phyloP scores from a whole-genome alignment of 352 stramenopile genomes.

The Peronospora destructor region DNA sequence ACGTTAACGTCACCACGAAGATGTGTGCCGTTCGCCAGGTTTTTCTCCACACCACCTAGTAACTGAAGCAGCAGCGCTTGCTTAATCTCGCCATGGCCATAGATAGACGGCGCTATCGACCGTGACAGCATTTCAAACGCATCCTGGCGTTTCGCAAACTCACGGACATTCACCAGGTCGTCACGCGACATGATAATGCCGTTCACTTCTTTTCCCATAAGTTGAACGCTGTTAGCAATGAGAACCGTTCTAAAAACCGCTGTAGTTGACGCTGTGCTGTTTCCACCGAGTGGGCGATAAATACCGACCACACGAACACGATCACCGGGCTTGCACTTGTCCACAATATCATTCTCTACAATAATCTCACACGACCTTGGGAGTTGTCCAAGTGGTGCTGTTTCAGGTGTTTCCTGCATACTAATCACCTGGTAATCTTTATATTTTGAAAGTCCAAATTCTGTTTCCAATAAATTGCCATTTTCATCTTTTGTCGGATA shows the following conservation, averaged over 20 bases:
- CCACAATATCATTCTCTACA: slow-evolving; percentile 97
- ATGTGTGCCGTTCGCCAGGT: slow-evolving; percentile 98
- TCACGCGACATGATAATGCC: slow-evolving; percentile 88
- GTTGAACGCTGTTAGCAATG: slow-evolving; percentile 94
- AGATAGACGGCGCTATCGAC: slow-evolving; percentile 96
- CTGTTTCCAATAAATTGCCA: slow-evolving; percentile 94
- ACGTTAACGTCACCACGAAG: slow-evolving; percentile 99
- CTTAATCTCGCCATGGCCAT: slow-evolving; percentile 97
- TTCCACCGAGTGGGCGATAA: slow-evolving; percentile 88
- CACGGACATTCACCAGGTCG: slow-evolving; percentile 91
- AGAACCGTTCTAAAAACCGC: slow-evolving; percentile 95
- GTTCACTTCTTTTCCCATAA: slow-evolving; percentile 91
- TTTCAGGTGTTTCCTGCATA: slow-evolving; percentile 89
- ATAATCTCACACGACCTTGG: slow-evolving; percentile 96
- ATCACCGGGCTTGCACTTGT: slow-evolving; percentile 98
- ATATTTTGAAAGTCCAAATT: slow-evolving; percentile 97
- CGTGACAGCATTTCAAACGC: slow-evolving; percentile 90
- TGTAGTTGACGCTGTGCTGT: slow-evolving; percentile 62
- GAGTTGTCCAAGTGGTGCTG: slow-evolving; percentile 94
- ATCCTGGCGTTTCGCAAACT: slow-evolving; percentile 87
- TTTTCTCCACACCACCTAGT: slow-evolving; percentile 91
- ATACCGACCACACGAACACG: slow-evolving; percentile 92
- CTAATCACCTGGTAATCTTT: slow-evolving; percentile 97
- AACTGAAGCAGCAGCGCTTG: slow-evolving; percentile 83
- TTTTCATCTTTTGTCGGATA: slow-evolving; percentile 96